Evolutionary conservation across 2,329 filamentous ascomycete genomes (phyloP).

Genomic region (Aspergillus novofumigatus): DNA sequence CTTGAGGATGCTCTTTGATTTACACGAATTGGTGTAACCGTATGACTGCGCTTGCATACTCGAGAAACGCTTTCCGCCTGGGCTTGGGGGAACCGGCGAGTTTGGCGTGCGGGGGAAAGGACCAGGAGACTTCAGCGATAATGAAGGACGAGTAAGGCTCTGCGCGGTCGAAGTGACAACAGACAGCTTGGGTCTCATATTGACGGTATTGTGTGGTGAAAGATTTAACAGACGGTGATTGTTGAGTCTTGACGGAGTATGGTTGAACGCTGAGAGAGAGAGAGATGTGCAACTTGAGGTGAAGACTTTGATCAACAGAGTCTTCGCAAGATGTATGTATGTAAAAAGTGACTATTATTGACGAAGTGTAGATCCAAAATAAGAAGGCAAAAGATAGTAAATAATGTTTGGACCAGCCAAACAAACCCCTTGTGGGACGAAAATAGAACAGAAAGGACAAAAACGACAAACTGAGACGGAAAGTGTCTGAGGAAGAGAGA

Average conservation of each 20-base stretch:
- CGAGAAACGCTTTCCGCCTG: slow-evolving; percentile 40
- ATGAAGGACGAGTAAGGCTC: slow-evolving; percentile 31
- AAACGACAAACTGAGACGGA: slow-evolving; percentile 32
- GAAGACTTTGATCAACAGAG: slow-evolving; percentile 36
- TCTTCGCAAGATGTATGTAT: slow-evolving; percentile 18
- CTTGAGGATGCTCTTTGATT: slow-evolving; percentile 47
- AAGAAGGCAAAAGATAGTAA: slow-evolving; percentile 20
- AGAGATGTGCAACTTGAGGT: slow-evolving; percentile 6
- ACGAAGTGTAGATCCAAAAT: slow-evolving; percentile 17
- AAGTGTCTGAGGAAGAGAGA: slow-evolving; percentile 22
- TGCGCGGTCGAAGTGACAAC: slow-evolving; percentile 41
- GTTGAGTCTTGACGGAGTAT: slow-evolving; percentile 3
- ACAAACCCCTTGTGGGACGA: slow-evolving; percentile 26
- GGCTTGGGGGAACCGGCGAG: slow-evolving; percentile 40
- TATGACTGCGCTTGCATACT: slow-evolving; percentile 39
- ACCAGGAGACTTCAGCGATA: slow-evolving; percentile 43
- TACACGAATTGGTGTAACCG: slow-evolving; percentile 42
- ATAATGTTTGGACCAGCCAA: slow-evolving; percentile 44
- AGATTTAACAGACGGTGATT: slow-evolving; percentile 4
- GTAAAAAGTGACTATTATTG: slow-evolving; percentile 24
- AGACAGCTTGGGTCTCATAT: slow-evolving; percentile 45
- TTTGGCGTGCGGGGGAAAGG: slow-evolving; percentile 40
- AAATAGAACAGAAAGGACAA: slow-evolving; percentile 31
- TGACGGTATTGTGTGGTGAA: slow-evolving; percentile 36
- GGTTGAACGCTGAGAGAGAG: slow-evolving; percentile 4